phyloP scores from a whole-genome alignment of 129 eudicot genomes.

The Pittosporum tobira region DNA sequence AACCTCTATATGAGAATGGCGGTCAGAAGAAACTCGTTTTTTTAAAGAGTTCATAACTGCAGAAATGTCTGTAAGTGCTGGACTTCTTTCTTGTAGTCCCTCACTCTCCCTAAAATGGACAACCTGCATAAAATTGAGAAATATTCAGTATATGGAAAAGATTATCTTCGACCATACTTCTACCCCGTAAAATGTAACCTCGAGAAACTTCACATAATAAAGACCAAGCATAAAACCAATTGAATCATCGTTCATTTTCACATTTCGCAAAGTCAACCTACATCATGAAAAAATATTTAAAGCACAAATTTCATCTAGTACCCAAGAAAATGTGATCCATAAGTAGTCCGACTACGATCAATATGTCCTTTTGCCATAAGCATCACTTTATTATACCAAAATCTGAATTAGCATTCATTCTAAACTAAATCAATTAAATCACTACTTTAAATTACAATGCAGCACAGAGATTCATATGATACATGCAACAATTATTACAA shows the following conservation, averaged over 20 bases:
- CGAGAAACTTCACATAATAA: not conserved
- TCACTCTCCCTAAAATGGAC: not conserved
- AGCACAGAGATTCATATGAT: not conserved
- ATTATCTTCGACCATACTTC: not conserved
- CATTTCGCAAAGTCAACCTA: not conserved
- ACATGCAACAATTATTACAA: not conserved
- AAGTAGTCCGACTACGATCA: too few species aligned
- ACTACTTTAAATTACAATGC: not conserved
- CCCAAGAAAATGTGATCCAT: too few species aligned
- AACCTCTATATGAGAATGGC: conserved; percentile 61
- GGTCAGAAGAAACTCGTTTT: conserved; percentile 62
- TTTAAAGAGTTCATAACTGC: conserved; percentile 59
- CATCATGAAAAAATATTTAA: not conserved
- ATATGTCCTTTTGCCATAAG: too few species aligned
- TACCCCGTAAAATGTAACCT: not conserved
- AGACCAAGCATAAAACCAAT: not conserved
- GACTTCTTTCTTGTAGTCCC: conserved; percentile 32
- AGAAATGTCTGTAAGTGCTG: conserved; percentile 36
- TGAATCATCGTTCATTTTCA: too few species aligned
- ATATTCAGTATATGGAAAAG: too few species aligned
- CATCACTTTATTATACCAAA: too few species aligned
- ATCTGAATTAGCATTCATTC: too few species aligned
- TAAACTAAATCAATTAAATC: not conserved
- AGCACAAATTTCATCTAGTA: not conserved
- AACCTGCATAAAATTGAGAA: not conserved